These are phyloP conservation scores for Starmerella vitae DNA, from an alignment of 805 yeast genomes.

Conservation along the genomic window DNA sequence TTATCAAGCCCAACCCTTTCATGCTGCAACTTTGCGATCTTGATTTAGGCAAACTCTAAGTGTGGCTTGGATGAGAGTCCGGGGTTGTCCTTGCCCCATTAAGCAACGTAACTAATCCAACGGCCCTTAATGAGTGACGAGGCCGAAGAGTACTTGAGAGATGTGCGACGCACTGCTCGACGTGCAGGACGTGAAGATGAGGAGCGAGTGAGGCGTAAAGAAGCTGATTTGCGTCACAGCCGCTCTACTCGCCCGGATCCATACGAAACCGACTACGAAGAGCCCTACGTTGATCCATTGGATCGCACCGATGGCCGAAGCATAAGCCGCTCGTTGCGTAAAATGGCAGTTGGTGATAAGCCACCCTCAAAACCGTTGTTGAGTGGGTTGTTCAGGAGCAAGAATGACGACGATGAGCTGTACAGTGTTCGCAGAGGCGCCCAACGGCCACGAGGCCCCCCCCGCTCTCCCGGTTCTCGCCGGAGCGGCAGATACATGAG, in stretches of 20 bases:
- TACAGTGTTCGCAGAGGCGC: not conserved
- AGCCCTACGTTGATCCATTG: not conserved
- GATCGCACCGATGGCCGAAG: conserved; percentile 6
- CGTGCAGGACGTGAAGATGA: conserved; percentile 15
- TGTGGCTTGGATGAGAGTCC: too few species aligned
- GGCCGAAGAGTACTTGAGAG: conserved; percentile 12
- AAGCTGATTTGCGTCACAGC: conserved; percentile 10
- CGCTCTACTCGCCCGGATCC: conserved; percentile 6
- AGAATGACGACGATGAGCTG: not conserved
- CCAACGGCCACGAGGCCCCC: not conserved
- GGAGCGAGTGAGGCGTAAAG: conserved; percentile 12
- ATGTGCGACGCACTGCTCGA: conserved; percentile 10
- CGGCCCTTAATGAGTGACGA: conserved; percentile 11
- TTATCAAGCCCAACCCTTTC: too few species aligned
- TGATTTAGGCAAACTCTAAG: too few species aligned
- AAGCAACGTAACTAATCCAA: too few species aligned
- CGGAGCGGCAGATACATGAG: not conserved
- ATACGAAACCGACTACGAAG: not conserved
- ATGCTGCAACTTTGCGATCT: too few species aligned
- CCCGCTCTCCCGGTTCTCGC: not conserved
- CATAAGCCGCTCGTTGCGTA: conserved; percentile 9
- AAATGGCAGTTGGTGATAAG: conserved; percentile 12
- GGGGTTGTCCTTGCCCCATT: not conserved
- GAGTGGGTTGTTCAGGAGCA: conserved; percentile 12
- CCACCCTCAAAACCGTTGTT: conserved; percentile 14